Conservation (phyloP, 345 rosid genomes). For the Bruguiera sexangula region DNA sequence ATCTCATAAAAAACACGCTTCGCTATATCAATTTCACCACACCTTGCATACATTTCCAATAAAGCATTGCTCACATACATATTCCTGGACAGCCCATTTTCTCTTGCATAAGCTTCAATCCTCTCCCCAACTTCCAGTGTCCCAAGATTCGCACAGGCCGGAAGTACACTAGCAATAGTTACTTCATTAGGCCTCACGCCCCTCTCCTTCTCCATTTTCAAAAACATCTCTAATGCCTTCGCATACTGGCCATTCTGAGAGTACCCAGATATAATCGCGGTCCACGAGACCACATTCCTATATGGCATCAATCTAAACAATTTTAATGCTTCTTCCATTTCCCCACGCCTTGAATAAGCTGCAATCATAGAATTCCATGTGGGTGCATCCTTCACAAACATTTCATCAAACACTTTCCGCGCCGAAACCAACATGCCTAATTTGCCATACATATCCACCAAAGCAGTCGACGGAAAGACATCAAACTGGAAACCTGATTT, state of each 20-base stretch:
- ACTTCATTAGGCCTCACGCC: conserved; percentile 55
- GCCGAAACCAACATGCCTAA: conserved; percentile 41
- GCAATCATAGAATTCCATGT: conserved; percentile 71
- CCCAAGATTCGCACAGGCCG: conserved; percentile 70
- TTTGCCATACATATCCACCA: conserved; percentile 56
- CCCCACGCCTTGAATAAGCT: conserved; percentile 51
- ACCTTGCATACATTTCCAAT: conserved; percentile 67
- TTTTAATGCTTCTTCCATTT: conserved; percentile 51
- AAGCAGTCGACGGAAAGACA: conserved; percentile 54
- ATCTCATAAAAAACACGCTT: conserved; percentile 54
- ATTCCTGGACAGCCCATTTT: conserved; percentile 53
- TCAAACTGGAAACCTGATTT: conserved; percentile 56
- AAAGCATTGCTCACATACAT: conserved; percentile 59
- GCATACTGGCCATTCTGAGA: conserved; percentile 57
- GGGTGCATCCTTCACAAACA: conserved; percentile 46
- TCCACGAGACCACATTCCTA: conserved; percentile 76
- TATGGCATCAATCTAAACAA: conserved; percentile 56
- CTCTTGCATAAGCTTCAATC: conserved; percentile 57
- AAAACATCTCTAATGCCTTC: conserved; percentile 50
- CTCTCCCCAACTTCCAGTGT: conserved; percentile 64
- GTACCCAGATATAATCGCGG: conserved; percentile 68
- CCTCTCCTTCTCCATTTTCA: conserved; percentile 64
- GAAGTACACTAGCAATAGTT: conserved; percentile 66
- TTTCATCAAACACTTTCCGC: conserved; percentile 59
- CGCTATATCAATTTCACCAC: conserved; percentile 61